phyloP scores from a whole-genome alignment of 2,329 filamentous ascomycete genomes.

The Tolypocladium inflatum region DNA sequence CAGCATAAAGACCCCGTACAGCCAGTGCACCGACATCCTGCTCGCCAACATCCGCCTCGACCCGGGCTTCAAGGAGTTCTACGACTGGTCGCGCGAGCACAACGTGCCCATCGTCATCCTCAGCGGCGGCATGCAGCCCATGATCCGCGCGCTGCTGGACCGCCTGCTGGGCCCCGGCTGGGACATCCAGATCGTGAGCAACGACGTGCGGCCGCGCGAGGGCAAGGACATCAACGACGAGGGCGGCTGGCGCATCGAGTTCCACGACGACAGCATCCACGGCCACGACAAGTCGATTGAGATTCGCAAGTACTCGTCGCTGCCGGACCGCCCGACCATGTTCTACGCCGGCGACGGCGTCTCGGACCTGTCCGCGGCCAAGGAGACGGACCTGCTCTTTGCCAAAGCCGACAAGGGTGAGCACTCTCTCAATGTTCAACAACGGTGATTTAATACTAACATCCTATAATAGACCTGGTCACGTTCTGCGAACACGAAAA shows the following conservation, averaged over 20 bases:
- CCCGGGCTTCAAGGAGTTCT: constrained; percentile 80
- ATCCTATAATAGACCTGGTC: constrained; percentile 57
- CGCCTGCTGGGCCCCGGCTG: constrained; percentile 70
- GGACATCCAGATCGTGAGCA: constrained; percentile 85
- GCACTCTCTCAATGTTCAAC: constrained; percentile 10
- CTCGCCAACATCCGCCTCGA: constrained; percentile 80
- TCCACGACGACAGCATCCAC: constrained; percentile 79
- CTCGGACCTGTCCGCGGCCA: constrained; percentile 82
- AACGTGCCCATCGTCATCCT: constrained; percentile 90
- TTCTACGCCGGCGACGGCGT: constrained; percentile 96
- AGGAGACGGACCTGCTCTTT: constrained; percentile 87
- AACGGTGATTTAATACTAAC: constrained; percentile 4
- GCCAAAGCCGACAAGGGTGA: constrained; percentile 82
- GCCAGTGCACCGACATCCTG: constrained; percentile 71
- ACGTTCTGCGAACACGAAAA: constrained; percentile 76
- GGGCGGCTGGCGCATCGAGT: constrained; percentile 80
- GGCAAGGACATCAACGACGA: constrained; percentile 68
- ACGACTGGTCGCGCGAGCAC: constrained; percentile 67
- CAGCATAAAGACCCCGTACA: constrained; percentile 69
- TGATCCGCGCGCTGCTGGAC: constrained; percentile 76
- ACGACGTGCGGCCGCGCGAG: constrained; percentile 57
- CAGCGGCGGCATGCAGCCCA: constrained; percentile 84
- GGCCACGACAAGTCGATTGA: constrained; percentile 97
- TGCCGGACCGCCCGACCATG: constrained; percentile 70
- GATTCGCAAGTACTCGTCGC: constrained; percentile 74